Percentiles rank a stretch among this genome's conserved stretches.
phyloP scores from a whole-genome alignment of 2,329 filamentous ascomycete genomes.

The Chrysoporthe puriensis region DNA sequence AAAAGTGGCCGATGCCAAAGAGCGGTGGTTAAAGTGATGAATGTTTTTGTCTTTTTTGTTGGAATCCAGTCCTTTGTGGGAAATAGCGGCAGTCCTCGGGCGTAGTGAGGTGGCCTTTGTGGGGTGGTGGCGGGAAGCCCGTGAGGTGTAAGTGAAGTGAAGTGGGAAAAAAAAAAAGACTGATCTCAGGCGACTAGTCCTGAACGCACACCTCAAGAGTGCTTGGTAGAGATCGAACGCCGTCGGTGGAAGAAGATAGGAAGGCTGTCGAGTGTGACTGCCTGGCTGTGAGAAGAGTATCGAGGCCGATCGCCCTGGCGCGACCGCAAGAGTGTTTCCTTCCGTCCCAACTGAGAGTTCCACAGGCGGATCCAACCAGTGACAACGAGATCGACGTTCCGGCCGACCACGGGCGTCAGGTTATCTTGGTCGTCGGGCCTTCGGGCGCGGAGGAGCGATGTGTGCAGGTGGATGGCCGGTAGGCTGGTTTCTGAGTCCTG shows the following conservation, averaged over 20 bases:
- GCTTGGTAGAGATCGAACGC: neutral
- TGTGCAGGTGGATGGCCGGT: neutral
- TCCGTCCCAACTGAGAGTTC: neutral
- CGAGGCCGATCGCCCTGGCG: neutral
- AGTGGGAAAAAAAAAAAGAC: neutral
- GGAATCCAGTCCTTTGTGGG: conserved; percentile 26
- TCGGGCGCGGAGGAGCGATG: conserved; percentile 2
- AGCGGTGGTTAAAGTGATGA: conserved; percentile 1
- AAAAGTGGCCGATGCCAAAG: neutral
- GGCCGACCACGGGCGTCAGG: neutral
- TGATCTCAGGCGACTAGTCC: conserved; percentile 8
- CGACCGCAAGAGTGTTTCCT: neutral
- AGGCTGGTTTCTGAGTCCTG: neutral
- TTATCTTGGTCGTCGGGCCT: neutral
- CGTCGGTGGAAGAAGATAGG: neutral
- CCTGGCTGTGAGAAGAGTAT: neutral
- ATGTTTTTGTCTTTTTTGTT: conserved; percentile 1
- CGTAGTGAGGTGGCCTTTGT: conserved; percentile 5
- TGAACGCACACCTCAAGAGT: conserved; percentile 1
- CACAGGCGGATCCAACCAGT: neutral
- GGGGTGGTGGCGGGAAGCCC: neutral
- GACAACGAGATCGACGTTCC: conserved; percentile 2
- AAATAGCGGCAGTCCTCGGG: conserved; percentile 1
- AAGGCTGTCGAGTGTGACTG: neutral
- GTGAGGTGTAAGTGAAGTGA: conserved; percentile 4